phyloP scores from a whole-genome alignment of 345 rosid species.

The Carallia brachiata region DNA sequence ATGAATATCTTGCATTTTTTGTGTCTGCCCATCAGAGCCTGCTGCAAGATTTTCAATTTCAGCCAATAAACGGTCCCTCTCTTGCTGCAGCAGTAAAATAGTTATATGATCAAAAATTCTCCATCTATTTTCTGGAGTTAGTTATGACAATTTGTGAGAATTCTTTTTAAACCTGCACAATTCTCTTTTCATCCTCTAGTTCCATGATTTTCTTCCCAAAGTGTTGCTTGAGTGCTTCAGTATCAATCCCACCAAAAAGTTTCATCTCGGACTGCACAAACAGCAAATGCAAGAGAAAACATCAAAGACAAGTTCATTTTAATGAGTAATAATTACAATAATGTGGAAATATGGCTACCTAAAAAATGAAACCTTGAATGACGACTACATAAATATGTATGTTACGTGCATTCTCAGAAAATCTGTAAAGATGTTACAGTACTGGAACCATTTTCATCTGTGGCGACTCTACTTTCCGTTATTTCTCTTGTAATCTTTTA shows the following conservation, averaged over 20 bases:
- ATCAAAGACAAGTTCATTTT: conserved; percentile 1
- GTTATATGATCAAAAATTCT: conserved; percentile 1
- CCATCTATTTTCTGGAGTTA: neutral
- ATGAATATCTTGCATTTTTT: conserved; percentile 77
- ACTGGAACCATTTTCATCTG: neutral
- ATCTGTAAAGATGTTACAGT: neutral
- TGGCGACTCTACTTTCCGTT: neutral
- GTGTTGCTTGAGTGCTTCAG: conserved; percentile 80
- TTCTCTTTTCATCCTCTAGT: conserved; percentile 82
- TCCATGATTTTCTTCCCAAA: conserved; percentile 92
- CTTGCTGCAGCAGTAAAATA: conserved; percentile 59
- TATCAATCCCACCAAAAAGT: conserved; percentile 71
- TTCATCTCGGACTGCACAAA: conserved; percentile 86
- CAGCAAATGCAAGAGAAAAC: neutral
- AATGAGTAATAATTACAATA: neutral
- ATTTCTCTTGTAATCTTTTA: neutral
- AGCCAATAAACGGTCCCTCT: conserved; percentile 76
- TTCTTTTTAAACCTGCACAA: conserved; percentile 63
- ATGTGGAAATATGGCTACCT: too few relatives aligned
- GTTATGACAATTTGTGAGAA: conserved; percentile 9
- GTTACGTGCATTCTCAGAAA: neutral
- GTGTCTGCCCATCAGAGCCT: conserved; percentile 78
- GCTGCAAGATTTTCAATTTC: conserved; percentile 86
- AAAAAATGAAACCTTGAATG: neutral
- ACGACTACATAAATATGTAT: neutral